Base-by-base conservation (phyloP, 1,284 basidiomycete species). In the Ustanciosporium gigantosporum region DNA sequence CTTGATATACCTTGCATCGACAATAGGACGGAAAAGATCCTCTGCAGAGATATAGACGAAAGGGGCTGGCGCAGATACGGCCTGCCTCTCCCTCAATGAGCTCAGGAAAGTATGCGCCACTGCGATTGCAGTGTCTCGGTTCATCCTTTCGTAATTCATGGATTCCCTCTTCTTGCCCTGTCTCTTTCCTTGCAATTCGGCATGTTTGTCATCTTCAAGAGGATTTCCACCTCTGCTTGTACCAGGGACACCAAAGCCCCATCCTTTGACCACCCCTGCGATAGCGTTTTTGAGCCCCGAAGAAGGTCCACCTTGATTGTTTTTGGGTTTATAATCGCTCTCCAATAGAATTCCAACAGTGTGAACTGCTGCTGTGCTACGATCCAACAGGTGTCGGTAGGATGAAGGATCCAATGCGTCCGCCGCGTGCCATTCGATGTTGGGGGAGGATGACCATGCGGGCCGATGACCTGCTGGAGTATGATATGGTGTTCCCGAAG, bases 1-100 rank as follows among this genome's bases (percentile, higher is more conserved):
- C 70, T 86, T 82, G 65, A 95, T 90, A 80, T 97, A 97, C 31
- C 88, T 81, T 0, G 84, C 81, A 20, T 92, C 86, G 25, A 97
- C 85, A 61, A 94, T 74, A 2, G 94, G 94, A 21, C 90, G 84
- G 80, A 87, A 91, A 34, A 93, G 85, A 73, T 96, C 92, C 68
- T 93, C 93, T 4, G 94, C 93, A 25, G 94, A 98, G 56, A 98
- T 83, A 79, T 89, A 97, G 34, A 96, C 83, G 79, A 98, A 97
- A 5, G 90, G 85, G 21, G 60, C 55, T 3, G 53, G 61, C n/a
- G n/a, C 36, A 32, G n/a, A 14, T 17, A 16, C 17, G 16, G 14
- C 22, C 29, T 55, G 45, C 9, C 57, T 52, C 20, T 58, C 35
- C 40, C 43, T 41, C 3, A 57, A 25, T 8, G 86, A 84, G 43